A percentile compares a stretch with the other conserved stretches of the same genome.
phyloP scores from a whole-genome alignment of 1,284 basidiomycete species.

The Pisolithus thermaeus region DNA sequence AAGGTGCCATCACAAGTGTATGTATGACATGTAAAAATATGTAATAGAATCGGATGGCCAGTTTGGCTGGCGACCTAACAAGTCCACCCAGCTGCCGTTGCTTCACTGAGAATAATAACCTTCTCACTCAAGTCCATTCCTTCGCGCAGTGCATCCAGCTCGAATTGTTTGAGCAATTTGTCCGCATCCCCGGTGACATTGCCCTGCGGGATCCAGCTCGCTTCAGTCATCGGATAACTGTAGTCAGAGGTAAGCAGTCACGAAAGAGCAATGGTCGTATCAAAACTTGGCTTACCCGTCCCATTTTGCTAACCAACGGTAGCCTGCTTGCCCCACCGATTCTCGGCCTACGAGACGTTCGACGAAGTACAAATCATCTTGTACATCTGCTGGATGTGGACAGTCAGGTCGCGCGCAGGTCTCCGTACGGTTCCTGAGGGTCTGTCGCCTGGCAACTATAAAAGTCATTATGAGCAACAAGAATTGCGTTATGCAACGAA shows the following conservation, averaged over 20 bases:
- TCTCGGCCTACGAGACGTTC: slow-evolving; percentile 31
- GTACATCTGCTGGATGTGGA: slow-evolving; percentile 6
- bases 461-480: background rate
- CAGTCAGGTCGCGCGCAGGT: slow-evolving; percentile 24
- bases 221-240: slow-evolving; percentile 25
- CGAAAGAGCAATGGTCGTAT: background rate
- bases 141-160: slow-evolving; percentile 13
- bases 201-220: slow-evolving; percentile 26
- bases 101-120: slow-evolving; percentile 17
- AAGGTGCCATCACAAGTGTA: too few relatives aligned
- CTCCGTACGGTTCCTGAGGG: slow-evolving; percentile 2
- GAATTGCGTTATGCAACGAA: background rate
- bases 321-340: slow-evolving; percentile 9
- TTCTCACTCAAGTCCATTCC: slow-evolving; percentile 11
- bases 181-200: slow-evolving; percentile 16
- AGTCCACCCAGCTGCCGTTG: slow-evolving; percentile 13
- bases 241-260: background rate
- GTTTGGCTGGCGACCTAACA: background rate
- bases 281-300: slow-evolving; percentile 23
- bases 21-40: too few relatives aligned
- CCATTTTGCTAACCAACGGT: slow-evolving; percentile 33
- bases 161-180: slow-evolving; percentile 13
- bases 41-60: background rate
- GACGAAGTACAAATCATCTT: slow-evolving; percentile 22
- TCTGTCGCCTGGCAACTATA: slow-evolving; percentile 12